Evolutionary conservation across 2,329 filamentous ascomycete genomes (phyloP), one percentile per base, ranked within the genome.

Genomic region (Fusarium sp.): DNA sequence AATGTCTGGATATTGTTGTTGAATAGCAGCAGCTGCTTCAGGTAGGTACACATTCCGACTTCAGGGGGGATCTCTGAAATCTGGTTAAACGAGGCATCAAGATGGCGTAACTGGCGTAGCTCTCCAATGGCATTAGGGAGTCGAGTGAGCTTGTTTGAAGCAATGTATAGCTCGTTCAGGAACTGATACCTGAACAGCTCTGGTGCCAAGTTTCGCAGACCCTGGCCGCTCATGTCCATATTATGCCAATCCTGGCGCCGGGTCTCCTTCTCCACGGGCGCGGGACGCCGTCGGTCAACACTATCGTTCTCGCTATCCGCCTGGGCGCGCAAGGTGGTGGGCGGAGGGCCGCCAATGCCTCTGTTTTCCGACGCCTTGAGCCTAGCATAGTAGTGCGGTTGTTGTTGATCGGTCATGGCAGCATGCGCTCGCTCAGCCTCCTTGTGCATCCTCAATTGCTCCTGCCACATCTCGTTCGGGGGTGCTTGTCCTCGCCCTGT

Each of bases 201-300:
- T 10, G 90, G 86, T 1, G 95, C 92, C 35, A 99, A 87, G 68
- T 95, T 94, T 76, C 95, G 93, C 58, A 99, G 87, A 23, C 96
- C 96, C 85, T 98, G 97, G n/a, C 97, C 97, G 77, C 95, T 97
- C 82, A 98, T 92, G 83, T 99, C 97, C 77, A 99, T 88, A 74
- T 95, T 95, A 82, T 94, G 91, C 97, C 97, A 98, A 79, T 95
- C 93, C 82, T 98, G 93, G 74, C 92, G 87, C 78, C 92, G 91
- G 73, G 89, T 87, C 68, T 89, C 87, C 79, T 90, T 89, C 70
- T 93, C 90, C 65, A 93, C 87, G 78, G 92, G 92, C 77, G 92
- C 88, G 35, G 90, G 90, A 66, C 90, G 84, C 78, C 90, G 87
- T 77, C 88, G 86, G 76, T 91, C 89, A 57, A 88, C 88, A 18